Percentiles rank a stretch among this genome's conserved stretches.
These are phyloP conservation scores for Podaxis sp. DNA, from an alignment of 768 basidiomycete species.

Conservation along the genomic window DNA sequence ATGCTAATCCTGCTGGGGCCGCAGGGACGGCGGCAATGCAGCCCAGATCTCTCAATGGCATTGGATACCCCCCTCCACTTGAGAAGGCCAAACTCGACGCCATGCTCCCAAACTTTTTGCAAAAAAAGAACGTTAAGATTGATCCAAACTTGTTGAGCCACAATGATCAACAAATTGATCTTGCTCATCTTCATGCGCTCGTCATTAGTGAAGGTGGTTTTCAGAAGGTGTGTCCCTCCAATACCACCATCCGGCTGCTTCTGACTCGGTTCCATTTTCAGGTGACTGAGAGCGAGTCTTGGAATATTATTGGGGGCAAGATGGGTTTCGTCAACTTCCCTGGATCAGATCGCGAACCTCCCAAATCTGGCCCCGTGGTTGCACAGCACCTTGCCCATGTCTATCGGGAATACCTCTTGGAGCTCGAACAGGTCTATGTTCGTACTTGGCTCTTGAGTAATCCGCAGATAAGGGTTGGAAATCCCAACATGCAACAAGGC, in stretches of 20 bases:
- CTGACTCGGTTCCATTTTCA: slow-evolving; percentile 20
- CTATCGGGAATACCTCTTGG: slow-evolving; percentile 53
- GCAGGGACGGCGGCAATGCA: slow-evolving; percentile 5
- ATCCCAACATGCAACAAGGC: not conserved
- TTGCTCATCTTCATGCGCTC: slow-evolving; percentile 51
- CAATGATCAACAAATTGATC: slow-evolving; percentile 54
- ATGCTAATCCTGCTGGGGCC: not conserved
- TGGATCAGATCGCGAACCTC: slow-evolving; percentile 53
- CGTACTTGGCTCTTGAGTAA: slow-evolving; percentile 30
- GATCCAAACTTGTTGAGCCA: slow-evolving; percentile 39
- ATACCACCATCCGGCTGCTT: not conserved
- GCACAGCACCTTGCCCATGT: slow-evolving; percentile 56
- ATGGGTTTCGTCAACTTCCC: slow-evolving; percentile 66
- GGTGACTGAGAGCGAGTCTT: slow-evolving; percentile 53
- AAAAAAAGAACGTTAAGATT: slow-evolving; percentile 33
- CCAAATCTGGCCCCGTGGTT: slow-evolving; percentile 55
- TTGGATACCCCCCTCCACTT: slow-evolving; percentile 32
- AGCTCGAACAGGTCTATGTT: slow-evolving; percentile 56
- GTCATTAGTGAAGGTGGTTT: slow-evolving; percentile 59
- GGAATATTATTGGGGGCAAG: slow-evolving; percentile 64
- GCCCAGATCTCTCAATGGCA: not conserved
- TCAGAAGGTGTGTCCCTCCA: slow-evolving; percentile 33
- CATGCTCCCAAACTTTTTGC: slow-evolving; percentile 45
- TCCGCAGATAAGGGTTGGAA: slow-evolving; percentile 7
- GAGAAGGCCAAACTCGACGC: slow-evolving; percentile 50